A percentile compares a stretch with the other conserved stretches of the same genome.
phyloP scores from a whole-genome alignment of 2,329 filamentous ascomycete species.

The Nakataea oryzae region DNA sequence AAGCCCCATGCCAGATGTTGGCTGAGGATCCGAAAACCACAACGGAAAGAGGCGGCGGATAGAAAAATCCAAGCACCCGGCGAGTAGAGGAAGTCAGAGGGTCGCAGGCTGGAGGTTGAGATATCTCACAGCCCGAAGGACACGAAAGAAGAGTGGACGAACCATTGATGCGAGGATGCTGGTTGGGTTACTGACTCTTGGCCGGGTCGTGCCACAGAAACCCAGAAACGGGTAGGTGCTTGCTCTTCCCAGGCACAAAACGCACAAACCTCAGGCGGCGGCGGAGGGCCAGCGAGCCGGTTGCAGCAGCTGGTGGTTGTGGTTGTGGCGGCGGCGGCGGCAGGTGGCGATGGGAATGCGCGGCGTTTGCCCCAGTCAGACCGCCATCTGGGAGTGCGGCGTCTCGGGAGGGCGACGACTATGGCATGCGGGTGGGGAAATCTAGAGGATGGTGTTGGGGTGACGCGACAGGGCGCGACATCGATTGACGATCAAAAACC shows the following conservation, averaged over 20 bases:
- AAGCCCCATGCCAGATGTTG: background rate
- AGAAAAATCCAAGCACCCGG: too few species aligned
- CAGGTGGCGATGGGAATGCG: too few species aligned
- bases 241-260: background rate
- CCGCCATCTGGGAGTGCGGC: background rate
- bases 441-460: background rate
- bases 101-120: too few species aligned
- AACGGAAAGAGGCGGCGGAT: too few species aligned
- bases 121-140: too few species aligned
- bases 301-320: too few species aligned
- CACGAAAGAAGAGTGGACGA: background rate
- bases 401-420: background rate
- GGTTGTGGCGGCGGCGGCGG: too few species aligned
- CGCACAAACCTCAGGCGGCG: too few species aligned
- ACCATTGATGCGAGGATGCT: background rate
- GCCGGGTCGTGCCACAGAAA: background rate
- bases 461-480: background rate
- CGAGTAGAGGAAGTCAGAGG: too few species aligned
- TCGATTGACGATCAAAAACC: background rate
- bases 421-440: background rate
- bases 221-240: background rate
- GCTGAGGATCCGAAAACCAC: background rate
- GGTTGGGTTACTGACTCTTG: background rate
- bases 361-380: too few species aligned
- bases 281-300: too few species aligned